Evolutionary conservation across 768 basidiomycete species (phyloP), one percentile per base, ranked within the genome.

Genomic region (Leccinum variicolor): DNA sequence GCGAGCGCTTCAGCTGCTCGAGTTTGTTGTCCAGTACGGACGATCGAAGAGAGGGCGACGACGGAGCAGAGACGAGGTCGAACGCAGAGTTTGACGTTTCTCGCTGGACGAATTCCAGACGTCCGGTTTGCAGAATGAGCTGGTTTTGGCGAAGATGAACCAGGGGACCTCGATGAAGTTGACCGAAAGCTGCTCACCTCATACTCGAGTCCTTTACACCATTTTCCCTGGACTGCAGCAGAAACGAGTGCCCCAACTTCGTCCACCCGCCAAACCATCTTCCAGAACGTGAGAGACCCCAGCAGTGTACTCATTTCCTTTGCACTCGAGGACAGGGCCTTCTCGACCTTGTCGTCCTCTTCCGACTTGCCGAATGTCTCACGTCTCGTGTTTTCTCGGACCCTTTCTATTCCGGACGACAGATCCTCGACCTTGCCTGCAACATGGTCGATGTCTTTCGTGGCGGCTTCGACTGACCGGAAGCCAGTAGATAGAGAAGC

Each of bases 111-210:
- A 64, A 69, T 11, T 79, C 70, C 11, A 92, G 75, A 25, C 79
- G 76, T 14, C 90, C 89, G 1, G 85, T 80, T 54, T 89, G 82
- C 50, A 85, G 77, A 39, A 85, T 77, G 36, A 91, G 76, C 89
- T 90, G 9, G 41, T 34, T 46, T 34, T 21, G 48, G 46, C 7
- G 2, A 28, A 15, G 10, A 49, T 57, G 21, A 56, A n/a, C 19
- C 15, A 34, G 50, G 53, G 34, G 50, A 33, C 46, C 3, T 13
- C 3, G 11, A 41, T 53, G 2, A 54, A 19, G 8, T 29, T 14
- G 36, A 45, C 11, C 41, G 31, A 39, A 52, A 26, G 17, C n/a
- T 14, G 52, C 50, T 33, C 57, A 83, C 85, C 73, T 81, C 74
- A 65, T 75, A 74, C 64, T 86, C 82, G 17, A 87, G 71, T 2